Evolutionary conservation across 2,329 filamentous ascomycete genomes (phyloP), one percentile per base, ranked within the genome.

Genomic region (Metarhizium humberi): DNA sequence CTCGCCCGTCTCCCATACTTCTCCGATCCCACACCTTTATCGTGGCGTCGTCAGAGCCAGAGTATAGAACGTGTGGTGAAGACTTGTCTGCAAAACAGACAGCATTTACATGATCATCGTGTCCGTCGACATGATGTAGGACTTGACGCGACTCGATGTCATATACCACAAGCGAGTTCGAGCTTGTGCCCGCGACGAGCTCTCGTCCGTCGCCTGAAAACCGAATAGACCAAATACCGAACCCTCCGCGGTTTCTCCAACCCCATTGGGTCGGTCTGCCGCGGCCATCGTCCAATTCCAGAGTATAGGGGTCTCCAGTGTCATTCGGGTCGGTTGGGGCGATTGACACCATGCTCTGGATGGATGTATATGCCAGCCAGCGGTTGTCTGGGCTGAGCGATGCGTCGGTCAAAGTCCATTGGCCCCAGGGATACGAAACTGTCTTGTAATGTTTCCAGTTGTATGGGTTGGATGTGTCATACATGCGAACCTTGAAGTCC

Each of bases 361-460:
- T 95, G 6, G 90, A 95, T 47, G 89, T 92, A 68, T 96, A 97
- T 8, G 92, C 94, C 2, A 99, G 77, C 73, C 88, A 94, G 62
- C 84, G 87, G 68, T 96, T 97, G 73, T 97, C 91, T 0, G 92
- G 91, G 58, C 89, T 95, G 47, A 97, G 71, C 0, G 89, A 88
- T 2, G 92, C 92, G 71, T 99, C 94, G 14, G 94, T 97, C 60
- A 99, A 86, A 1, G 92, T 97, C 94, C 94, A 99, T 63, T 90
- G 86, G 2, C 92, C 94, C 61, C 85, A 88, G 1, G 90, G 90
- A 69, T 94, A 96, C 32, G 78, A 75, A 5, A 91, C 89, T 0
- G 88, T 92, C 73, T 92, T 97, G 77, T 96, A 96, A 69, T 96
- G 92, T 67, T 87, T 87, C 94, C 94, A 99, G 60, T 91, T 82